Percentiles rank a stretch among this genome's conserved stretches.
Evolutionary conservation across 805 yeast species (phyloP).

Genomic region (Citeromyces matritensis): DNA sequence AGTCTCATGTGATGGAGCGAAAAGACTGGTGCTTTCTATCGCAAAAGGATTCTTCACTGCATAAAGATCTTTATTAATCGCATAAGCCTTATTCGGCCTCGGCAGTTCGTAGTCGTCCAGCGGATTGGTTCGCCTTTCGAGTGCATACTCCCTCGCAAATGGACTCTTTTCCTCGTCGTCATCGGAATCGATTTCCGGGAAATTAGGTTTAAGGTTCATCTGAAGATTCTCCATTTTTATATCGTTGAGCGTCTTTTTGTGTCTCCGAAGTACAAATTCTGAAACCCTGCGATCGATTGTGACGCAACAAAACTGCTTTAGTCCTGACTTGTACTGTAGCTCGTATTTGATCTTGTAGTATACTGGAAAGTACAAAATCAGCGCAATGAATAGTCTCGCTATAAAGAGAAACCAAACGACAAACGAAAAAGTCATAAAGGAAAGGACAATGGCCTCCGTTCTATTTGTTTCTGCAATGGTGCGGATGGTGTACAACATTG

Average conservation of each 20-base stretch:
- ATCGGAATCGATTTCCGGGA: slow-evolving; percentile 7
- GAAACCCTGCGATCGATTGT: slow-evolving; percentile 45
- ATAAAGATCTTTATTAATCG: no score
- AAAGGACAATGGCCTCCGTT: slow-evolving; percentile 54
- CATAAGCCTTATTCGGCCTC: no score
- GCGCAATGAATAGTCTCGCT: slow-evolving; percentile 35
- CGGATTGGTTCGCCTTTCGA: no score
- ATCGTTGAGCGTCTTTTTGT: slow-evolving; percentile 12
- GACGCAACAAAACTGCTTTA: slow-evolving; percentile 48
- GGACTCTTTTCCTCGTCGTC: not conserved
- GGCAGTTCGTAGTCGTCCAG: no score
- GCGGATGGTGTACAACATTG: slow-evolving; percentile 19
- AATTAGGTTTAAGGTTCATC: slow-evolving; percentile 9
- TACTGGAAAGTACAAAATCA: slow-evolving; percentile 33
- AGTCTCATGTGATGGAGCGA: no score
- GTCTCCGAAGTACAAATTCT: slow-evolving; percentile 25
- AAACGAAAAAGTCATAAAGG: slow-evolving; percentile 66
- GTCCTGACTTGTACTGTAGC: slow-evolving; percentile 18
- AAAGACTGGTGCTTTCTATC: no score
- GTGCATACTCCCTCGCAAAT: no score
- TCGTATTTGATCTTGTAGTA: slow-evolving; percentile 16
- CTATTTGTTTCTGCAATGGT: slow-evolving; percentile 45
- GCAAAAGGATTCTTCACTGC: no score
- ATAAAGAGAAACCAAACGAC: slow-evolving; percentile 61
- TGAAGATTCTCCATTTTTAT: slow-evolving; percentile 10